Base-by-base conservation (phyloP, 805 yeast species). In the Ogataea ganodermae region DNA sequence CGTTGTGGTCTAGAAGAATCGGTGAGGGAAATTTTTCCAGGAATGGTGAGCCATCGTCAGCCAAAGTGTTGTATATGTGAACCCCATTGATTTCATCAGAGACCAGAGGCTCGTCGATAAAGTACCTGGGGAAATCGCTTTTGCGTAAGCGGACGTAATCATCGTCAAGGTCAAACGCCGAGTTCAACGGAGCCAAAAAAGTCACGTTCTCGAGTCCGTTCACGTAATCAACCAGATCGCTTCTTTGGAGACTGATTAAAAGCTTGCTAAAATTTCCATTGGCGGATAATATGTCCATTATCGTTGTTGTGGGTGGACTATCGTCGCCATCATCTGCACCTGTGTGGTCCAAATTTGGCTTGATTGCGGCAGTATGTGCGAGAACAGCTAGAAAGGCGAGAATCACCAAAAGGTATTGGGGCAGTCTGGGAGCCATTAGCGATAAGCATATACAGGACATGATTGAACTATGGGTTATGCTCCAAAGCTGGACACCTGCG, bases 141-240 rank as follows among this genome's bases (percentile, higher is more conserved):
- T 51, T 46, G 14, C 46, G 26, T 18, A 59, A 30, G n/a, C 44
- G 31, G 21, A 48, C 17, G 27, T 51, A 50, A 4, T 32, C 18
- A 24, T 48, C 44, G 9, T 46, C 32, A 2, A 42, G 35, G 12
- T 44, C 56, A 63, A 86, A 87, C 1, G 96, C 96, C 54, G 84
- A 81, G 61, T 89, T 89, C 10, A 84, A 75, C 0, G 96, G 96
- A 1, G 95, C 96, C 33, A 86, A 61, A n/a, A 89, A 65, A 0
- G 96, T 87, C 48, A 84, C 78, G 61, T 86, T 84, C 20, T 69
- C 67, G 50, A 84, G 62, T 17, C 67, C 67, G 59, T 86, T 88
- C 26, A 89, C 62, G 33, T 67, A 63, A 2, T 89, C 89, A 1
- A 89, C 71, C 42, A 83, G 65, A 12, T 83, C 90, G 43, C 74